Evolutionary conservation across 768 basidiomycete genomes (phyloP).

Genomic region (Leccinum rimulosum): DNA sequence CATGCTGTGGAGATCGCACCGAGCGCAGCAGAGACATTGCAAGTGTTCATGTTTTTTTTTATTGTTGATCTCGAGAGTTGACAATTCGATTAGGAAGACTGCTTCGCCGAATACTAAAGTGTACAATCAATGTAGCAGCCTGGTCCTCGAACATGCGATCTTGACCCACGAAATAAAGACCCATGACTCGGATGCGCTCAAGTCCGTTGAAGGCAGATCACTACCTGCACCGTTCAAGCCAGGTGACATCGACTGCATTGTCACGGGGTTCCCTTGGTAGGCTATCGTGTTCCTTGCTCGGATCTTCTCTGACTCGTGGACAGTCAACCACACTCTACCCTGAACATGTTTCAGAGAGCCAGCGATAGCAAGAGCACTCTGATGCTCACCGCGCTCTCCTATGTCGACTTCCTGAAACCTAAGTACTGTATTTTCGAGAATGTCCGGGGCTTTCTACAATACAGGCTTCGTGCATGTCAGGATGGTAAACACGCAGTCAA

Average conservation of each 20-base stretch:
- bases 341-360: constrained; percentile 71
- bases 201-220: constrained; percentile 36
- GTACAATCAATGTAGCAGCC: constrained; percentile 72
- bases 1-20: constrained; percentile 75
- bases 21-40: constrained; percentile 67
- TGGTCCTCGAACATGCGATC: constrained; percentile 55
- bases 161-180: constrained; percentile 45
- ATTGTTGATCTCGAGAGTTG: neutral
- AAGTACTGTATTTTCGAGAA: constrained; percentile 49
- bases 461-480: constrained; percentile 38
- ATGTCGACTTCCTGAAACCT: constrained; percentile 41
- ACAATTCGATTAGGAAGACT: constrained; percentile 35
- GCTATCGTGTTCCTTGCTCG: neutral
- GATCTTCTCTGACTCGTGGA: constrained; percentile 5
- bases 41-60: constrained; percentile 18
- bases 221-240: constrained; percentile 48
- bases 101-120: constrained; percentile 53
- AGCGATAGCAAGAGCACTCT: constrained; percentile 68
- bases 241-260: constrained; percentile 57
- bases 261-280: constrained; percentile 78
- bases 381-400: constrained; percentile 55
- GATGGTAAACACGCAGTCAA: constrained; percentile 42
- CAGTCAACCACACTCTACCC: constrained; percentile 70
- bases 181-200: constrained; percentile 38
- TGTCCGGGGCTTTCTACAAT: constrained; percentile 44